Evolutionary conservation across 2,329 filamentous ascomycete species (phyloP).

Genomic region (Tolypocladium cylindrosporum): DNA sequence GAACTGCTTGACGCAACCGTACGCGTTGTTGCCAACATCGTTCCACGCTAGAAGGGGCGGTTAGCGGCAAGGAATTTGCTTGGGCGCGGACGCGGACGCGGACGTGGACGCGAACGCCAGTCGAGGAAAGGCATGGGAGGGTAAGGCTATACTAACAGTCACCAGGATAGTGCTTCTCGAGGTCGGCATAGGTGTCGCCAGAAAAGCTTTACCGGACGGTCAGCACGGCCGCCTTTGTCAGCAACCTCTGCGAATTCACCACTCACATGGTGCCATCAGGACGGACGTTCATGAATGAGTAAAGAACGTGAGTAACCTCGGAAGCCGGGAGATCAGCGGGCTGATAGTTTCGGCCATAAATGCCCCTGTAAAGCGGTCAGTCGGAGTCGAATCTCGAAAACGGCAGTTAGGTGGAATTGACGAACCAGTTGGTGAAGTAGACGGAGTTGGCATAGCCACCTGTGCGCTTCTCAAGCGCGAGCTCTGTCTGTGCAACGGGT

Average conservation of each 20-base stretch:
- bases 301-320: conserved; percentile 69
- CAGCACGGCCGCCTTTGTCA: neutral
- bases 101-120: too few relatives aligned
- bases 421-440: conserved; percentile 40
- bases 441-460: conserved; percentile 26
- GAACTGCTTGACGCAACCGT: conserved; percentile 73
- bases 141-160: conserved; percentile 40
- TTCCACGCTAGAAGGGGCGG: conserved; percentile 36
- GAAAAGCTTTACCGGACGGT: conserved; percentile 36
- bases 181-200: conserved; percentile 60
- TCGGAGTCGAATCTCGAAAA: neutral
- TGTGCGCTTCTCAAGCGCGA: conserved; percentile 9
- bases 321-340: conserved; percentile 59
- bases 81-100: too few relatives aligned
- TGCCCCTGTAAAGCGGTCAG: conserved; percentile 38
- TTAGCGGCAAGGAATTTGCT: neutral
- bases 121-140: neutral
- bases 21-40: conserved; percentile 59
- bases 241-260: neutral
- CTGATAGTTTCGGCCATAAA: conserved; percentile 66
- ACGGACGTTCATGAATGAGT: conserved; percentile 68
- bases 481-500: conserved; percentile 5
- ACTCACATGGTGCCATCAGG: conserved; percentile 61
- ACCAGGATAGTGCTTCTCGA: conserved; percentile 59
- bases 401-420: neutral